Conservation (phyloP, 225 moss, liverwort and hornwort species). For the Bryoerythrophyllum caledonicum region DNA sequence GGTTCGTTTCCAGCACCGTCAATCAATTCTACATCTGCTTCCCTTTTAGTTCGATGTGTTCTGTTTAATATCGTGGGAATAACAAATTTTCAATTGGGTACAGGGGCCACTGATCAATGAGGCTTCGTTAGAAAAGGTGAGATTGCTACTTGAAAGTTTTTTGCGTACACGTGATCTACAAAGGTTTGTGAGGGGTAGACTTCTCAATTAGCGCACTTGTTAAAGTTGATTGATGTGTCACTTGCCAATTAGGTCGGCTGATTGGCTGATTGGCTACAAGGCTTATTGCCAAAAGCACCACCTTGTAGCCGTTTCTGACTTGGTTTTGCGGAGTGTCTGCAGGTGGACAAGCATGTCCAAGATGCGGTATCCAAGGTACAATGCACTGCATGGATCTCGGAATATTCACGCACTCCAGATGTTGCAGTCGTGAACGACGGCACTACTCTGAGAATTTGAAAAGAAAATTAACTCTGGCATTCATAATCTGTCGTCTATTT, state of each 20-base stretch:
- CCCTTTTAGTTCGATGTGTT: conserved; percentile 8
- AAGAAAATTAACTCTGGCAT: background rate
- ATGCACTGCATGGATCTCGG: background rate
- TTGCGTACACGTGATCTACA: background rate
- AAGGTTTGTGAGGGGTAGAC: conserved; percentile 3
- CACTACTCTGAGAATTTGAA: background rate
- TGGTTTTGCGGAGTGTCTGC: conserved; percentile 27
- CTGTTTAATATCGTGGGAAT: conserved; percentile 8
- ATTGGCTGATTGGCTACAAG: no score
- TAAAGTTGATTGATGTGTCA: conserved; percentile 18
- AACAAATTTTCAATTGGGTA: conserved; percentile 22
- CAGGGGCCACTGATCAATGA: conserved; percentile 95
- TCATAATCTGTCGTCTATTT: conserved; percentile 12
- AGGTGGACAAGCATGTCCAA: conserved; percentile 84
- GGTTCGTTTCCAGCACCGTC: conserved; percentile 39
- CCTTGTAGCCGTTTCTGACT: conserved; percentile 20
- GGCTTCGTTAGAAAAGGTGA: conserved; percentile 78
- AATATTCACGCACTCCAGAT: background rate
- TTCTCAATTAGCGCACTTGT: background rate
- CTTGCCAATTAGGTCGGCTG: conserved; percentile 8
- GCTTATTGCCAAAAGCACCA: background rate
- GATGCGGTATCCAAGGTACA: conserved; percentile 94
- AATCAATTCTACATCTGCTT: conserved; percentile 13
- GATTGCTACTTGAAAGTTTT: conserved; percentile 11
- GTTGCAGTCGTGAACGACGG: conserved; percentile 2